phyloP scores from a whole-genome alignment of 1,284 basidiomycete genomes.

The Clitocybe nebularis region DNA sequence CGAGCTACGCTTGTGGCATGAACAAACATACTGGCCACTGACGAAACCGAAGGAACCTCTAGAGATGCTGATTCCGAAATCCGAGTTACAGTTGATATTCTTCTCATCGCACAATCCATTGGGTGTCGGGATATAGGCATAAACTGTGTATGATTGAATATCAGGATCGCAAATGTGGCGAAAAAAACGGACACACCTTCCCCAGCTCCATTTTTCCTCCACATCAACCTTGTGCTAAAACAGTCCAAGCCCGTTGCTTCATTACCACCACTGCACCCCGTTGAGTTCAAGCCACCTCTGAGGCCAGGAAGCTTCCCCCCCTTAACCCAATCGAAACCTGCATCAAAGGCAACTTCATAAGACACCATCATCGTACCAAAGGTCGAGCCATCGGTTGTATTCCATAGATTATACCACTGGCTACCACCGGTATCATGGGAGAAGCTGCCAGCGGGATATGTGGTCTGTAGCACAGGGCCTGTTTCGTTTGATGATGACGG shows the following conservation, averaged over 20 bases:
- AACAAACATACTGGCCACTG: constrained; percentile 46
- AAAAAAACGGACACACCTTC: constrained; percentile 48
- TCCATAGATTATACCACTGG: constrained; percentile 66
- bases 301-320: constrained; percentile 73
- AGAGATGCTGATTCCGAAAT: constrained; percentile 68
- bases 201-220: constrained; percentile 56
- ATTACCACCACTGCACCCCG: constrained; percentile 65
- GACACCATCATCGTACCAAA: constrained; percentile 64
- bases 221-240: constrained; percentile 72
- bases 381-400: constrained; percentile 44
- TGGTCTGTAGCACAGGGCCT: constrained; percentile 60
- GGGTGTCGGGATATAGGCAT: constrained; percentile 57
- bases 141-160: constrained; percentile 40
- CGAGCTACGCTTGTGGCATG: too few species aligned
- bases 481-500: constrained; percentile 26
- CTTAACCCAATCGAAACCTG: constrained; percentile 64
- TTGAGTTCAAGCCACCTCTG: constrained; percentile 55
- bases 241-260: constrained; percentile 54
- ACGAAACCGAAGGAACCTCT: constrained; percentile 68
- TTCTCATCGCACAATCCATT: constrained; percentile 55
- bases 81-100: constrained; percentile 59
- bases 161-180: background rate
- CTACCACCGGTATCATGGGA: constrained; percentile 58
- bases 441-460: constrained; percentile 60
- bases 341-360: constrained; percentile 70